phyloP scores from a whole-genome alignment of 257 asterid species.

The Buddleja alternifolia region DNA sequence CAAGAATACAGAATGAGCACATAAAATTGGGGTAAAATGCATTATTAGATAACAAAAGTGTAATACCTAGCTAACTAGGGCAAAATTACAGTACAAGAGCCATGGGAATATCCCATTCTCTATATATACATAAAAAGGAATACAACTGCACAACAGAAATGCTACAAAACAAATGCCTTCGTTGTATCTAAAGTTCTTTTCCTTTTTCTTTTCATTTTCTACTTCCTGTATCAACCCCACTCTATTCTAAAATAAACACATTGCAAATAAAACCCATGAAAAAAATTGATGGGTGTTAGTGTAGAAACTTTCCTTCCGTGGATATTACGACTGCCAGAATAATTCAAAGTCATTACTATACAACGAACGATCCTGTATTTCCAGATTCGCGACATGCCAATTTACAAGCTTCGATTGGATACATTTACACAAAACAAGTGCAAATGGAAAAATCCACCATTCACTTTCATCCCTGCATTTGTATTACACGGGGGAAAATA shows the following conservation, averaged over 20 bases:
- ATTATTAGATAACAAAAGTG: constrained; percentile 18
- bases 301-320: constrained; percentile 34
- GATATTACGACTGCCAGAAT: constrained; percentile 87
- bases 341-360: constrained; percentile 85
- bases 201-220: constrained; percentile 31
- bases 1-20: too few species aligned
- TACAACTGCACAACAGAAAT: constrained; percentile 50
- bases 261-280: constrained; percentile 48
- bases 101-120: constrained; percentile 39
- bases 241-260: constrained; percentile 40
- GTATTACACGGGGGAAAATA: too few species aligned
- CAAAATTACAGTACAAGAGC: constrained; percentile 6
- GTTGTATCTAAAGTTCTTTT: constrained; percentile 39
- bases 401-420: constrained; percentile 86
- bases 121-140: constrained; percentile 59
- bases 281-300: constrained; percentile 67
- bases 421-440: constrained; percentile 82
- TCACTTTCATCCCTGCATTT: constrained; percentile 93
- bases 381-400: constrained; percentile 95
- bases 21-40: neutral
- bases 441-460: constrained; percentile 98
- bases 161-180: constrained; percentile 55
- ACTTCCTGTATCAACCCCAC: constrained; percentile 54
- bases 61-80: constrained; percentile 8
- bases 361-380: constrained; percentile 93